phyloP scores from a whole-genome alignment of 2,329 filamentous ascomycete genomes.

The Ceratocystis smalleyi region DNA sequence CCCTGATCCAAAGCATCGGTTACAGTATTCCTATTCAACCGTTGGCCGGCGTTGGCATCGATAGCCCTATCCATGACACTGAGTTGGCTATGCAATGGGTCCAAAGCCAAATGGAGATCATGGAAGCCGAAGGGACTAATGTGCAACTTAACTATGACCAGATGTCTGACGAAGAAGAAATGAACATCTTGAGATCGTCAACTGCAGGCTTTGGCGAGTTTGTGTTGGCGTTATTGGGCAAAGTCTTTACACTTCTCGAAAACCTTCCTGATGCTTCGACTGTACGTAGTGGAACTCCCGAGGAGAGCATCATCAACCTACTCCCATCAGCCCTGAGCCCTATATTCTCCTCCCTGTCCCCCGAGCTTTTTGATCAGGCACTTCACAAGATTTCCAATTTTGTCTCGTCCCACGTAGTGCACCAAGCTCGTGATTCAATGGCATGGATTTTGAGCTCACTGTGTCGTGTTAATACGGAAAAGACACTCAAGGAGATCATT shows the following conservation, averaged over 20 bases:
- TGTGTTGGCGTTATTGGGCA: constrained; percentile 72
- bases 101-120: constrained; percentile 79
- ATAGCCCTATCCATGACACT: constrained; percentile 53
- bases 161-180: constrained; percentile 72
- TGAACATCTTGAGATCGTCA: constrained; percentile 76
- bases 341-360: constrained; percentile 76
- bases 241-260: constrained; percentile 88
- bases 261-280: constrained; percentile 85
- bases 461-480: constrained; percentile 89
- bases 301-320: constrained; percentile 94
- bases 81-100: constrained; percentile 83
- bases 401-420: constrained; percentile 83
- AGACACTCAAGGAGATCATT: constrained; percentile 78
- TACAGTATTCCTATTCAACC: constrained; percentile 92
- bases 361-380: constrained; percentile 82
- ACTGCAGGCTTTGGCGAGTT: constrained; percentile 92
- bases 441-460: constrained; percentile 95
- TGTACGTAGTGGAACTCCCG: constrained; percentile 76
- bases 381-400: constrained; percentile 87
- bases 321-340: constrained; percentile 83
- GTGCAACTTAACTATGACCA: constrained; percentile 77
- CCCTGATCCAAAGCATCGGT: constrained; percentile 88
- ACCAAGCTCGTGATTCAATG: constrained; percentile 94
- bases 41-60: constrained; percentile 45
- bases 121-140: constrained; percentile 75